Percentiles rank a stretch among this genome's conserved stretches.
These are phyloP conservation scores for Mucor circinelloides DNA, from an alignment of 371 early-diverging fungal species.

Conservation along the genomic window DNA sequence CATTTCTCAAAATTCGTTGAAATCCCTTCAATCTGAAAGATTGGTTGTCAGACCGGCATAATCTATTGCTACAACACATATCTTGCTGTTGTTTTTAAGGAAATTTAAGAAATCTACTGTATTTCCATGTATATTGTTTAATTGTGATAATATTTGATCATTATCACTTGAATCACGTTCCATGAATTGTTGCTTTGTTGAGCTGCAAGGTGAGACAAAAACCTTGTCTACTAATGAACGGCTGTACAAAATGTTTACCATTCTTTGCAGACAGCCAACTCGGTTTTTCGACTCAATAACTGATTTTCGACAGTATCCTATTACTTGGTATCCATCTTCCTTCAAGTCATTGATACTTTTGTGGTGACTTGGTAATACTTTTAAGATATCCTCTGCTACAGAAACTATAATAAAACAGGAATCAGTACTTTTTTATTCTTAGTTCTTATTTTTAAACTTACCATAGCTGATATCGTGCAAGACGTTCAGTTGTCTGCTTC, in stretches of 20 bases:
- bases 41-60: slow-evolving; percentile 6
- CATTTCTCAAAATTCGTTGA: too few species aligned
- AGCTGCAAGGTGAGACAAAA: not conserved
- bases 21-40: not conserved
- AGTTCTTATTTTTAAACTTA: slow-evolving; percentile 5
- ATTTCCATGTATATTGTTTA: slow-evolving; percentile 6
- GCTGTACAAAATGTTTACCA: too few species aligned
- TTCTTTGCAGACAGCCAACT: too few species aligned
- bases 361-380: slow-evolving; percentile 15
- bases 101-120: slow-evolving; percentile 16
- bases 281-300: not conserved
- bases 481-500: slow-evolving; percentile 5
- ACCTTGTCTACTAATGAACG: too few species aligned
- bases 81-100: slow-evolving; percentile 5
- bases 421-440: not conserved
- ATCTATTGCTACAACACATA: slow-evolving; percentile 18
- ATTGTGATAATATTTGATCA: not conserved
- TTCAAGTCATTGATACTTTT: slow-evolving; percentile 4
- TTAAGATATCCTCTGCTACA: not conserved
- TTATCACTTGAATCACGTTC: slow-evolving; percentile 9
- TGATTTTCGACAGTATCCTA: slow-evolving; percentile 21
- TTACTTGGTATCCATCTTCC: slow-evolving; percentile 10
- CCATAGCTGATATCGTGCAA: slow-evolving; percentile 3
- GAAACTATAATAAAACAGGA: not conserved
- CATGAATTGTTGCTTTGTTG: not conserved